Evolutionary conservation across 176 grass and related monocot genomes (phyloP), one percentile per base, ranked within the genome.

Genomic region (Paspalum vaginatum): DNA sequence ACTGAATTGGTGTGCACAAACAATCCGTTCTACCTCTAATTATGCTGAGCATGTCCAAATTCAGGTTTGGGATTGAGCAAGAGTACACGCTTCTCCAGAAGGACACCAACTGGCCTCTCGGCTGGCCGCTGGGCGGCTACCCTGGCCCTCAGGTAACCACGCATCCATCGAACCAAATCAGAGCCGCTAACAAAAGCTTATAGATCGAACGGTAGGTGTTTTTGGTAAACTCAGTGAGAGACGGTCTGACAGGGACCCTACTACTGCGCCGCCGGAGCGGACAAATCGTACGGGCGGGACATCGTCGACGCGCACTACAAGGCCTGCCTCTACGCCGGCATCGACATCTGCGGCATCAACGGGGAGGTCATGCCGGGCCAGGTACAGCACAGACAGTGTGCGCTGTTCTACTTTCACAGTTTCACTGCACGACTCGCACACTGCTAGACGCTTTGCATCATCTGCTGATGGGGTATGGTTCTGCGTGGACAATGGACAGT

Each of bases 41-140:
- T n/a, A 20, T 41, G 14, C 14, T 6, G 22, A 62, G 5, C 0
- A 21, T 49, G 67, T 49, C 14, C 5, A 32, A 87, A 81, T 64
- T 50, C 70, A 97, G 90, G 95, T 98, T 91, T 69, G 95, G 95
- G 40, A 91, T 98, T 59, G 95, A 98, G 71, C 95, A 95, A 22
- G 95, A 98, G 88, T 98, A 98, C 68, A 98, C 95, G 57, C 95
- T 98, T 40, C 88, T 98, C 61, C 92, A 95, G 43, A 98, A 98
- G 64, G 86, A 95, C 86, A 87, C 68, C 44, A 98, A 93, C 12
- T 98, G 95, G 95, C 95, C 95, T 37, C 78, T 98, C 56, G 95
- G 95, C 4, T 98, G 95, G 95, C 92, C 95, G 45, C 8, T 95
- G 40, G 92, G 95, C 48, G 95, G 95, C 13, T 98, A 70, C 72